These are phyloP conservation scores for Nothophytophthora sp. DNA, from an alignment of 352 stramenopile species.

Conservation along the genomic window DNA sequence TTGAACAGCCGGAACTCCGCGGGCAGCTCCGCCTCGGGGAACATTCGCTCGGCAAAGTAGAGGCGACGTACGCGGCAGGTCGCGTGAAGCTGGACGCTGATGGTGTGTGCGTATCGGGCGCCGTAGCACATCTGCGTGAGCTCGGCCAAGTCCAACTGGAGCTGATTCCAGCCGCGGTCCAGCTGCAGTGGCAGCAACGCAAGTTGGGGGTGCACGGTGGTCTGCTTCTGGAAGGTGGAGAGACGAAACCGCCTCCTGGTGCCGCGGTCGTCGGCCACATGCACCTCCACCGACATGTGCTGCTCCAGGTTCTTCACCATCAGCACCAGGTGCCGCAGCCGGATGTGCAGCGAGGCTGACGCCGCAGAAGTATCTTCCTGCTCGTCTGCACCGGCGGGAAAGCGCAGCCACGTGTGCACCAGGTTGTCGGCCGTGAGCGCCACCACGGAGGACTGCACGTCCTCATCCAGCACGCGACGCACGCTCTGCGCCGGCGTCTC, in stretches of 20 bases:
- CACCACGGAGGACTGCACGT: slow-evolving; percentile 61
- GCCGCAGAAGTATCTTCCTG: neutral
- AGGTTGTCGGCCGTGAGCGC: slow-evolving; percentile 40
- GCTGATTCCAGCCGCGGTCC: slow-evolving; percentile 56
- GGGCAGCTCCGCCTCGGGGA: slow-evolving; percentile 39
- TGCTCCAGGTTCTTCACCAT: slow-evolving; percentile 42
- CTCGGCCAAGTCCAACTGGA: slow-evolving; percentile 49
- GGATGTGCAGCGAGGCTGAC: slow-evolving; percentile 43
- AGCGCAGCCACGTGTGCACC: slow-evolving; percentile 48
- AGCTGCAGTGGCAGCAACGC: slow-evolving; percentile 44
- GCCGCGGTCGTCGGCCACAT: slow-evolving; percentile 32
- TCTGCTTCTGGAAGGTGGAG: slow-evolving; percentile 52
- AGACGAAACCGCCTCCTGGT: slow-evolving; percentile 41
- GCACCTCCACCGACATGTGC: slow-evolving; percentile 53
- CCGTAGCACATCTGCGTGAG: slow-evolving; percentile 48
- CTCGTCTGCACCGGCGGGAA: slow-evolving; percentile 20
- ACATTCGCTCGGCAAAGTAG: slow-evolving; percentile 55
- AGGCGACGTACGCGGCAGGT: slow-evolving; percentile 58
- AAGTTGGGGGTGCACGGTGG: slow-evolving; percentile 36
- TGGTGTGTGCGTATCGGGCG: slow-evolving; percentile 34
- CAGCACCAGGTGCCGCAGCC: slow-evolving; percentile 46
- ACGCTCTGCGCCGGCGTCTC: slow-evolving; percentile 28
- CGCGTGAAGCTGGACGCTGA: slow-evolving; percentile 55
- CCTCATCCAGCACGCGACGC: slow-evolving; percentile 50
- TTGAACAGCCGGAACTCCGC: slow-evolving; percentile 58